These are phyloP conservation scores for Kregervanrija delftensis DNA, from an alignment of 805 yeast genomes.

Conservation along the genomic window DNA sequence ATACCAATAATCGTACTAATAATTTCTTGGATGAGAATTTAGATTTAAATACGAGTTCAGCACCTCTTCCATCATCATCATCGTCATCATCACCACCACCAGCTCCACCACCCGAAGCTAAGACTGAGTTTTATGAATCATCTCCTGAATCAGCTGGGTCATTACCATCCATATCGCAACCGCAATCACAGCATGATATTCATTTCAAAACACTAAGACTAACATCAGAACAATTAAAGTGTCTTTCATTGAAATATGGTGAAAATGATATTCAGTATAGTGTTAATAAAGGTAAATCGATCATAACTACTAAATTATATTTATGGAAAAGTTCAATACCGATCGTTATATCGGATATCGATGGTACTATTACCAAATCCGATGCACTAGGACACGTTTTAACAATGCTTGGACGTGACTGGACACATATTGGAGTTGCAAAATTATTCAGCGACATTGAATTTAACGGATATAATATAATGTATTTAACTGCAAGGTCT, in stretches of 20 bases:
- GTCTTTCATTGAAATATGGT: constrained; percentile 69
- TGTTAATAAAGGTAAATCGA: constrained; percentile 77
- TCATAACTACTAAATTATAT: constrained; percentile 64
- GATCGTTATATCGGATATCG: constrained; percentile 93
- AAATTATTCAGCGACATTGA: constrained; percentile 81
- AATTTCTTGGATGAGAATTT: constrained; percentile 11
- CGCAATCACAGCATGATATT: constrained; percentile 11
- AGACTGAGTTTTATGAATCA: constrained; percentile 3
- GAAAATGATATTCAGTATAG: constrained; percentile 72
- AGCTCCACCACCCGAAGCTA: not conserved
- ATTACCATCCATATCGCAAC: constrained; percentile 15
- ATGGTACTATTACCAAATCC: constrained; percentile 95
- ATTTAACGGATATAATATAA: constrained; percentile 83
- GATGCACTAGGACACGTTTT: constrained; percentile 96
- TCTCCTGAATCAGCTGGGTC: constrained; percentile 18
- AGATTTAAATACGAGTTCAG: constrained; percentile 7
- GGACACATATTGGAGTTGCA: constrained; percentile 98
- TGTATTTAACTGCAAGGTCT: constrained; percentile 90
- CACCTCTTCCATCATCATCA: constrained; percentile 1
- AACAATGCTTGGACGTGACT: constrained; percentile 89
- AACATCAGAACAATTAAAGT: constrained; percentile 81
- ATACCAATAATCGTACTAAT: not conserved
- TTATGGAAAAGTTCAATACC: constrained; percentile 83
- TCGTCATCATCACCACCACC: not conserved
- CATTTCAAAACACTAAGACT: constrained; percentile 84